Evolutionary conservation across 192 early-diverging fungal species (phyloP).

Genomic region (Bifiguratus adelaidae): DNA sequence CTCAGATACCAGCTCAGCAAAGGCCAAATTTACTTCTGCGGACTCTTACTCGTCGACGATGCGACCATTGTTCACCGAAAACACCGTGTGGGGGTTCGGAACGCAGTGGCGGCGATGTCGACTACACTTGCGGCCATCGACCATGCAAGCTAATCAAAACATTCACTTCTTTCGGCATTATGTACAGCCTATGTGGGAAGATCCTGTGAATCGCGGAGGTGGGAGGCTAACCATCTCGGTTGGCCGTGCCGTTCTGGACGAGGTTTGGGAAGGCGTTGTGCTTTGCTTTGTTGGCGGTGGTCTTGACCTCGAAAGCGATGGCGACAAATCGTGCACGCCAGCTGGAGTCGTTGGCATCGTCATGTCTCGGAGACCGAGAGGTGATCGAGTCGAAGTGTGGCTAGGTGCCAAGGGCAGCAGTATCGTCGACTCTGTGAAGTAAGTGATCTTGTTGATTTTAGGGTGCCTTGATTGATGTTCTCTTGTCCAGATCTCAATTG

Average conservation of each 20-base stretch:
- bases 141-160: conserved; percentile 53
- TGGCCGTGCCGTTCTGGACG: conserved; percentile 18
- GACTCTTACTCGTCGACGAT: conserved; percentile 30
- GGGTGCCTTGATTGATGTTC: neutral
- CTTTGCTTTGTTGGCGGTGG: conserved; percentile 32
- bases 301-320: conserved; percentile 14
- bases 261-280: conserved; percentile 30
- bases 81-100: conserved; percentile 33
- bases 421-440: conserved; percentile 10
- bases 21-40: conserved; percentile 13
- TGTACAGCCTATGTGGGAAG: conserved; percentile 75
- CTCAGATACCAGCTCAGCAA: conserved; percentile 27
- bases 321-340: conserved; percentile 21
- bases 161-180: conserved; percentile 57
- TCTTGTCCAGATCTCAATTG: neutral
- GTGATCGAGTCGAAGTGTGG: conserved; percentile 42
- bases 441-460: conserved; percentile 9
- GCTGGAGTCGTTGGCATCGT: conserved; percentile 15
- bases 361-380: conserved; percentile 17
- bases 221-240: conserved; percentile 34
- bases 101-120: conserved; percentile 30
- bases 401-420: conserved; percentile 18
- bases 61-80: conserved; percentile 29
- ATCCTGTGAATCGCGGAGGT: conserved; percentile 59
- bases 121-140: conserved; percentile 17